Evolutionary conservation across 2,329 filamentous ascomycete genomes (phyloP).

Genomic region (Graphilbum sp.): DNA sequence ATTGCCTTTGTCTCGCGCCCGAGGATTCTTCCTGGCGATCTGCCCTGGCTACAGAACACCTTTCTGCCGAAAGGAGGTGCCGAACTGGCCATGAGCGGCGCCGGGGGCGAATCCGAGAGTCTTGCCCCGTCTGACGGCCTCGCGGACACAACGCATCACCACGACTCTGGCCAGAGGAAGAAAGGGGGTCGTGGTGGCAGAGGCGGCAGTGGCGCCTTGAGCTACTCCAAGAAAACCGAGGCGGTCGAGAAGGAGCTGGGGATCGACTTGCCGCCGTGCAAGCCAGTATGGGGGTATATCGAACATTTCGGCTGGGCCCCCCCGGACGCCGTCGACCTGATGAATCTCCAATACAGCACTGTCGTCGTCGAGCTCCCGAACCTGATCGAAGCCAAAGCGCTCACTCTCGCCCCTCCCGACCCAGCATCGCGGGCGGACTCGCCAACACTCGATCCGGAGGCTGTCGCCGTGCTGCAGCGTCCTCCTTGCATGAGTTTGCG

Average conservation of each 20-base stretch:
- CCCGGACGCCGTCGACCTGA: slow-evolving; percentile 44
- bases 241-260: slow-evolving; percentile 15
- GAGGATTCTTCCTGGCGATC: slow-evolving; percentile 17
- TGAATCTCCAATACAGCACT: slow-evolving; percentile 66
- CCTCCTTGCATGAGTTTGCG: slow-evolving; percentile 57
- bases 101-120: too few relatives aligned
- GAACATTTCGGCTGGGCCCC: slow-evolving; percentile 81
- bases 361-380: slow-evolving; percentile 76
- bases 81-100: too few relatives aligned
- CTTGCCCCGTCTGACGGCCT: background rate
- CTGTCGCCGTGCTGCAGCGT: slow-evolving; percentile 56
- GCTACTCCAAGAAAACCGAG: slow-evolving; percentile 4
- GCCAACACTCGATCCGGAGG: slow-evolving; percentile 43
- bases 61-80: too few relatives aligned
- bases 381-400: slow-evolving; percentile 79
- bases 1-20: slow-evolving; percentile 68
- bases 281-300: slow-evolving; percentile 62
- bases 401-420: slow-evolving; percentile 59
- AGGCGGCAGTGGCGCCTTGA: background rate
- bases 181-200: background rate
- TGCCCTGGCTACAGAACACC: background rate
- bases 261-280: slow-evolving; percentile 32
- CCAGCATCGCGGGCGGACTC: slow-evolving; percentile 15
- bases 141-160: background rate
- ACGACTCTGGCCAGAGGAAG: too few relatives aligned